A percentile compares a stretch with the other conserved stretches of the same genome.
Conservation (phyloP, 139 green algal genomes). For the Tetradesmus lagerheimii region DNA sequence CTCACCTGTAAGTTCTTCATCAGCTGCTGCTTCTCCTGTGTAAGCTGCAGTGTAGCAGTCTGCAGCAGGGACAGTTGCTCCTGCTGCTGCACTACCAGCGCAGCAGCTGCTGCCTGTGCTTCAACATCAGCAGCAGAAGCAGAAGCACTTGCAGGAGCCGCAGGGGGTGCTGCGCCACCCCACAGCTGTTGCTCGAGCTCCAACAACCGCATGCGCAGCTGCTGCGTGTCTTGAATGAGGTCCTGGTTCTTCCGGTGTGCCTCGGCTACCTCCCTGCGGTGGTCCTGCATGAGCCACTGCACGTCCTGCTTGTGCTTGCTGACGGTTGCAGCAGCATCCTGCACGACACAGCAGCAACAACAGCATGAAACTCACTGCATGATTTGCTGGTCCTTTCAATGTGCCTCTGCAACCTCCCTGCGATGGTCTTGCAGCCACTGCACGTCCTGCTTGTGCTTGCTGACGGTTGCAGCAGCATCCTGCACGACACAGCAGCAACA, state of each 20-base stretch:
- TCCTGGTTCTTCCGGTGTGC: conserved; percentile 30
- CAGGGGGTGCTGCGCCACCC: background rate
- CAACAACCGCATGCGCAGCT: conserved; percentile 21
- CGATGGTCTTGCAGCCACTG: too few species aligned
- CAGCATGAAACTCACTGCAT: background rate
- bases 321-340: background rate
- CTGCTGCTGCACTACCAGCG: background rate
- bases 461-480: too few species aligned
- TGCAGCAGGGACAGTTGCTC: background rate
- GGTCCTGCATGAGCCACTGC: background rate
- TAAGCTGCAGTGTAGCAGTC: background rate
- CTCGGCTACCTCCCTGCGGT: background rate
- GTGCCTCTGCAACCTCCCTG: too few species aligned
- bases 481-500: too few species aligned
- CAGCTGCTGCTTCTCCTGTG: conserved; percentile 40
- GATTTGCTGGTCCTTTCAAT: conserved; percentile 29
- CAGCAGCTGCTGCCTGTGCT: background rate
- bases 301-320: conserved; percentile 13
- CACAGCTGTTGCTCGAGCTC: conserved; percentile 37
- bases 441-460: too few species aligned
- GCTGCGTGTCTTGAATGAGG: conserved; percentile 7
- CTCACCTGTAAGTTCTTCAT: background rate
- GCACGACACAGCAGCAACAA: background rate
- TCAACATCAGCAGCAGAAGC: background rate
- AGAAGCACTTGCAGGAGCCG: background rate